These are phyloP conservation scores for Massarina eburnea DNA, from an alignment of 2,329 filamentous ascomycete species.

Conservation along the genomic window DNA sequence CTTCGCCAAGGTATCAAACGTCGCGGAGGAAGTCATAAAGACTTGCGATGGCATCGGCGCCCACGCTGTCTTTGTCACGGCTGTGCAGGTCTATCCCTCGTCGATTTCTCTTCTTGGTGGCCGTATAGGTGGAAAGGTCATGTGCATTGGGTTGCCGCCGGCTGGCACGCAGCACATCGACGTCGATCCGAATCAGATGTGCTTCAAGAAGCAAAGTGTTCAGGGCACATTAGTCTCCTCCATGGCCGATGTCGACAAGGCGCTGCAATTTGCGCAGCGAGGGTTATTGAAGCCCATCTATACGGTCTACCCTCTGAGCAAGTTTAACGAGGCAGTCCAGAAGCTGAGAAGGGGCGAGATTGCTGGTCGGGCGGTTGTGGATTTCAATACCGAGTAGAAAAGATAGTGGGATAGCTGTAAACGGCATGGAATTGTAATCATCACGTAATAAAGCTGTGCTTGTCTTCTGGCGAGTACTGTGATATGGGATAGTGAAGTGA, in stretches of 20 bases:
- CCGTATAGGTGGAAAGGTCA: constrained; percentile 54
- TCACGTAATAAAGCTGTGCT: no score
- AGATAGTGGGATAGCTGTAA: no score
- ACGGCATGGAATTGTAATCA: no score
- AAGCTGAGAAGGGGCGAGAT: constrained; percentile 54
- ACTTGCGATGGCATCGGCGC: constrained; percentile 41
- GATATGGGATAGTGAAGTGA: no score
- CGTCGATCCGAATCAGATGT: constrained; percentile 38
- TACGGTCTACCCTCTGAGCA: constrained; percentile 51
- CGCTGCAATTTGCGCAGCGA: constrained; percentile 52
- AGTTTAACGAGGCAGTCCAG: constrained; percentile 55
- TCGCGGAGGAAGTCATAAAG: constrained; percentile 36
- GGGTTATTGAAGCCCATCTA: constrained; percentile 54
- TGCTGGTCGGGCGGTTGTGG: constrained; percentile 55
- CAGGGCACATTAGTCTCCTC: constrained; percentile 48
- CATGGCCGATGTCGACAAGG: constrained; percentile 52
- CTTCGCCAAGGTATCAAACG: constrained; percentile 36
- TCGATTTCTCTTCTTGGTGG: constrained; percentile 42
- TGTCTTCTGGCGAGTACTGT: no score
- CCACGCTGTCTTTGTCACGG: constrained; percentile 44
- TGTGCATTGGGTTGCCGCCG: constrained; percentile 53
- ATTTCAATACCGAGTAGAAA: constrained; percentile 52
- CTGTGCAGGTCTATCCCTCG: constrained; percentile 34
- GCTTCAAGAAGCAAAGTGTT: constrained; percentile 39
- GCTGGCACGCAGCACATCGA: constrained; percentile 33